Conservation (phyloP, 2,329 filamentous ascomycete species). For the Thielaviopsis punctulata region DNA sequence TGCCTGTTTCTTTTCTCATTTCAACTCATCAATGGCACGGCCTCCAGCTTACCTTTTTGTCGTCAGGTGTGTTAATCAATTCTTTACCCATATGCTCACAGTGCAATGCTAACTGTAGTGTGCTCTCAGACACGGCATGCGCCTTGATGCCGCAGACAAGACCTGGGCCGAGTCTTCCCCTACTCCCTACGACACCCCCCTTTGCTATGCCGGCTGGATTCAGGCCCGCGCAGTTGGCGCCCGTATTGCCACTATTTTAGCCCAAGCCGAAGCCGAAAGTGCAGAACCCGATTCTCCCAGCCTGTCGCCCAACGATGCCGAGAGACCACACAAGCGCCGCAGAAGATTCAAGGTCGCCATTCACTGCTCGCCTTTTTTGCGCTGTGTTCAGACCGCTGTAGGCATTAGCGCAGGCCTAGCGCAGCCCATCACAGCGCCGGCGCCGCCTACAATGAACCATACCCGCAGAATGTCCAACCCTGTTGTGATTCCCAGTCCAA, state of each 20-base stretch:
- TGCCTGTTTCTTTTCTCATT: neutral
- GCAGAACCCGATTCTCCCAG: slow-evolving; percentile 16
- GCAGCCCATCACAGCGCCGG: slow-evolving; percentile 30
- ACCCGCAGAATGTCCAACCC: slow-evolving; percentile 3
- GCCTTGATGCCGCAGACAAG: slow-evolving; percentile 86
- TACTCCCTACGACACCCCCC: slow-evolving; percentile 84
- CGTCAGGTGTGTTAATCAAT: slow-evolving; percentile 21
- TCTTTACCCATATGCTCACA: neutral
- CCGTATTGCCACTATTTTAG: slow-evolving; percentile 60
- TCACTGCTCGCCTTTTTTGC: slow-evolving; percentile 82
- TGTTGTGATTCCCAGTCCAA: slow-evolving; percentile 10
- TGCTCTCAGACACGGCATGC: slow-evolving; percentile 61
- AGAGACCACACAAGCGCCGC: slow-evolving; percentile 19
- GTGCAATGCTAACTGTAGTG: neutral
- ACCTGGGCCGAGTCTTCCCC: slow-evolving; percentile 88
- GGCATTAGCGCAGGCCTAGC: slow-evolving; percentile 47
- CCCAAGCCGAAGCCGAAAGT: slow-evolving; percentile 31
- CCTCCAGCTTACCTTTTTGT: slow-evolving; percentile 28
- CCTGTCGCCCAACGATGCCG: slow-evolving; percentile 13
- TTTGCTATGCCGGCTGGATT: slow-evolving; percentile 87
- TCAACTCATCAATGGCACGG: slow-evolving; percentile 19
- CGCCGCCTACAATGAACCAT: slow-evolving; percentile 11
- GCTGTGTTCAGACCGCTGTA: slow-evolving; percentile 54
- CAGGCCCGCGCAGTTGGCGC: slow-evolving; percentile 69
- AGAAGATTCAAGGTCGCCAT: slow-evolving; percentile 64